These are phyloP conservation scores for Aspergillus vadensis DNA, from an alignment of 2,329 filamentous ascomycete species.

Conservation along the genomic window DNA sequence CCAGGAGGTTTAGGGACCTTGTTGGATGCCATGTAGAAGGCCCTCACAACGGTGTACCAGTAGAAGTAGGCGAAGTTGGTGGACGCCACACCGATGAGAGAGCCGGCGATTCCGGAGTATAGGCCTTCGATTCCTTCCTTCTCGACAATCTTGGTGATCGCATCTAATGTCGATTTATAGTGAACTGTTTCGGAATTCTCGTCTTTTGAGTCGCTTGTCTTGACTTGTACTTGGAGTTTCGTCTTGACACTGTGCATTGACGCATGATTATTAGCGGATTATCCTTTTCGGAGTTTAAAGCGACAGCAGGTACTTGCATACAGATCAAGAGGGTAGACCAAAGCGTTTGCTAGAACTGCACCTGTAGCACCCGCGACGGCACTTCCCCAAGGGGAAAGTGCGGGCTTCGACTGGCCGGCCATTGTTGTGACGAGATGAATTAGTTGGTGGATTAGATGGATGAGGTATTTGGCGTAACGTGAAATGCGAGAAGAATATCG, in stretches of 20 bases:
- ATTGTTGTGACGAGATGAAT: slow-evolving; percentile 37
- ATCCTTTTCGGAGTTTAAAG: not conserved
- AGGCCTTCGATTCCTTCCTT: slow-evolving; percentile 80
- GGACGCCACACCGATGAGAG: slow-evolving; percentile 87
- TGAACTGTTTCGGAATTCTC: slow-evolving; percentile 60
- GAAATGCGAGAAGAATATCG: not conserved
- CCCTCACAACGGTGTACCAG: slow-evolving; percentile 90
- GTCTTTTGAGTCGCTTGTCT: slow-evolving; percentile 54
- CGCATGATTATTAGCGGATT: slow-evolving; percentile 21
- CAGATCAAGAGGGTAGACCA: slow-evolving; percentile 97
- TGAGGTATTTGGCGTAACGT: not conserved
- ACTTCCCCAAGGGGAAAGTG: slow-evolving; percentile 86
- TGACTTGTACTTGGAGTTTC: slow-evolving; percentile 90
- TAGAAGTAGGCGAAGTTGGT: slow-evolving; percentile 99
- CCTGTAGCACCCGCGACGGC: slow-evolving; percentile 91
- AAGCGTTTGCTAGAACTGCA: slow-evolving; percentile 88
- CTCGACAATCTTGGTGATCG: slow-evolving; percentile 78
- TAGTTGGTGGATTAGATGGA: not conserved
- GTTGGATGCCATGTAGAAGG: slow-evolving; percentile 68
- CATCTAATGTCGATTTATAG: slow-evolving; percentile 86
- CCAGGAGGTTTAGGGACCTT: slow-evolving; percentile 66
- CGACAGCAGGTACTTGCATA: slow-evolving; percentile 51
- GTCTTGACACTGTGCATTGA: slow-evolving; percentile 78
- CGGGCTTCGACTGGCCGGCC: slow-evolving; percentile 64
- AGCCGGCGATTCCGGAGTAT: slow-evolving; percentile 84